Evolutionary conservation across 2,329 filamentous ascomycete species (phyloP).

Genomic region (Talaromyces marneffei): DNA sequence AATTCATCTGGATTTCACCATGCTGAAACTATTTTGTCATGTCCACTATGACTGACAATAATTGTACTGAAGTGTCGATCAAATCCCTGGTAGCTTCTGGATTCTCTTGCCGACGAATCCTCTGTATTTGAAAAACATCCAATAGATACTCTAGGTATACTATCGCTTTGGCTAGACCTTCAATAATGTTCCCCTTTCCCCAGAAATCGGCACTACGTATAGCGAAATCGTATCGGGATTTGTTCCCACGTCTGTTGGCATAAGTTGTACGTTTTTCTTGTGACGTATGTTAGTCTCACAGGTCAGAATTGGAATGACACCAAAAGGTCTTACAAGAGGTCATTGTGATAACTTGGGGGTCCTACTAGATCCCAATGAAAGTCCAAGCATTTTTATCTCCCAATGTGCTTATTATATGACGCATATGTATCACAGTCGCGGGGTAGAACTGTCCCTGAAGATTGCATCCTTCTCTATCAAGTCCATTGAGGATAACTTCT

Average conservation of each 20-base stretch:
- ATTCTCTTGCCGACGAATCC: conserved; percentile 20
- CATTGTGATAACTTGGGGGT: conserved; percentile 4
- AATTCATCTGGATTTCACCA: conserved; percentile 13
- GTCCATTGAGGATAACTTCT: conserved; percentile 11
- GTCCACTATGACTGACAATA: conserved; percentile 19
- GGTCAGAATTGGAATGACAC: not conserved
- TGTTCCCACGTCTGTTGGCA: conserved; percentile 18
- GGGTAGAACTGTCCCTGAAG: conserved; percentile 16
- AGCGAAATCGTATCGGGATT: conserved; percentile 20
- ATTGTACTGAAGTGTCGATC: conserved; percentile 20
- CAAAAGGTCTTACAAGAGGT: conserved; percentile 3
- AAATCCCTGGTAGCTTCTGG: conserved; percentile 16
- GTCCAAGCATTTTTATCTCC: conserved; percentile 20
- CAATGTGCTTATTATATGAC: conserved; percentile 18
- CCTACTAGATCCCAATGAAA: conserved; percentile 17
- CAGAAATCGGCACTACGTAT: conserved; percentile 18
- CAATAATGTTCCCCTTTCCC: conserved; percentile 12
- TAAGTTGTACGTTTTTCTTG: conserved; percentile 15
- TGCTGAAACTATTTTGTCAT: conserved; percentile 16
- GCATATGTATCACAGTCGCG: conserved; percentile 20
- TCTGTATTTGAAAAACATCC: conserved; percentile 20
- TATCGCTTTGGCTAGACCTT: conserved; percentile 14
- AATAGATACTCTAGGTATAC: conserved; percentile 20
- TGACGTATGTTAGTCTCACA: not conserved
- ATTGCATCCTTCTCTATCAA: conserved; percentile 20